Conservation (phyloP, 768 basidiomycete species). For the Suillus bovinus region DNA sequence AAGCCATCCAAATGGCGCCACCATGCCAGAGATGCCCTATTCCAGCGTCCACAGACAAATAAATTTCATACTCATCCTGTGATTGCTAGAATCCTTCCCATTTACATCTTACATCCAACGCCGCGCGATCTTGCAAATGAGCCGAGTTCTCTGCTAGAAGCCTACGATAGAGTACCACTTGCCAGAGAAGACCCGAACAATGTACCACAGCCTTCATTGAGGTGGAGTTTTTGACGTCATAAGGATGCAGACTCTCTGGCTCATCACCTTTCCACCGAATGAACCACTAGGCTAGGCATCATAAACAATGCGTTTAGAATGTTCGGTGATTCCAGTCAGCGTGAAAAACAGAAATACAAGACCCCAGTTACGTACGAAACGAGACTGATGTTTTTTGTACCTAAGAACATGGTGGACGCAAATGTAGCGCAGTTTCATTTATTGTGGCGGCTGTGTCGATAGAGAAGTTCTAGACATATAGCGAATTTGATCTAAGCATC, state of each 20-base stretch:
- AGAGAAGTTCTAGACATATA: background rate
- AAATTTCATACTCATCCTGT: too few species aligned
- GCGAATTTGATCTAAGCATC: background rate
- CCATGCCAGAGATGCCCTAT: background rate
- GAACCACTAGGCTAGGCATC: background rate
- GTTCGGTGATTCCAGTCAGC: background rate
- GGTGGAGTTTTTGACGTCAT: background rate
- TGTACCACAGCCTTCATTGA: constrained; percentile 1
- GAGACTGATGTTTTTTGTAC: background rate
- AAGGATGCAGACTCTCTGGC: background rate
- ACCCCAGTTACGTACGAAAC: background rate
- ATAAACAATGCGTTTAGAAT: background rate
- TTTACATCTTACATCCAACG: background rate
- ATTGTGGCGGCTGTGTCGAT: background rate
- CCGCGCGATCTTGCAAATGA: background rate
- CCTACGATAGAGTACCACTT: background rate
- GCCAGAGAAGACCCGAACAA: background rate
- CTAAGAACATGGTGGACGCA: background rate
- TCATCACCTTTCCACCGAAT: background rate
- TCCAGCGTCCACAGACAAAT: background rate
- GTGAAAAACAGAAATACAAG: background rate
- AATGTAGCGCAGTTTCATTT: background rate
- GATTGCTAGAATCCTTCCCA: background rate
- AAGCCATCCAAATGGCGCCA: background rate
- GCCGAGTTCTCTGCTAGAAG: background rate